Percentiles rank a stretch among this genome's conserved stretches.
phyloP scores from a whole-genome alignment of 164 flowering plant genomes.

The Vitis riparia region DNA sequence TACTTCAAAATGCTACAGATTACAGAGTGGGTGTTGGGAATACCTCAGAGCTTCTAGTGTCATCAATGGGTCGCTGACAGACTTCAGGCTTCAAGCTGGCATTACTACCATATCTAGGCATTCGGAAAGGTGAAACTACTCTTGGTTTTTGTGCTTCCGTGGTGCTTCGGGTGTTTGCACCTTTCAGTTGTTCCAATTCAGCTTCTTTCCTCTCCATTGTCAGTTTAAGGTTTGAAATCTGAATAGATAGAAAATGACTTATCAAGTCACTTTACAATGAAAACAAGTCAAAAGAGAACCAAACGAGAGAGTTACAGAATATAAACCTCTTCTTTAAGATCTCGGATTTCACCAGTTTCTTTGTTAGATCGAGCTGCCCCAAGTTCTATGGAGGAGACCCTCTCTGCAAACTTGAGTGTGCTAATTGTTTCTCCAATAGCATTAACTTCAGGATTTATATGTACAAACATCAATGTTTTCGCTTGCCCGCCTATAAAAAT shows the following conservation, averaged over 20 bases:
- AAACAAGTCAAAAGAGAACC: neutral
- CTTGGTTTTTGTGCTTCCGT: conserved; percentile 40
- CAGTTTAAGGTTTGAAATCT: conserved; percentile 67
- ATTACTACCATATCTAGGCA: conserved; percentile 41
- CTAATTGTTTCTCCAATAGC: conserved; percentile 88
- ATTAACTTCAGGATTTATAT: conserved; percentile 76
- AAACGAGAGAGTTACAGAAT: neutral
- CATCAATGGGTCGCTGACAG: conserved; percentile 36
- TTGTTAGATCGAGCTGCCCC: conserved; percentile 88
- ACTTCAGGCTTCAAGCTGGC: conserved; percentile 45
- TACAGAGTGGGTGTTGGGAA: neutral
- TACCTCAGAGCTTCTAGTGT: conserved; percentile 59
- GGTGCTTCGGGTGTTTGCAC: conserved; percentile 23
- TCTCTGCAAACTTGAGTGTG: conserved; percentile 91
- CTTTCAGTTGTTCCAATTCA: conserved; percentile 62
- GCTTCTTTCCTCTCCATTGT: conserved; percentile 70
- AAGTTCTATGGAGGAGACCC: conserved; percentile 81
- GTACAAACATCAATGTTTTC: conserved; percentile 94
- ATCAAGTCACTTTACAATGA: neutral
- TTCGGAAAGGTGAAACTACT: conserved; percentile 57
- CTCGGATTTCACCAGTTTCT: conserved; percentile 74
- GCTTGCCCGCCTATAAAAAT: conserved; percentile 79
- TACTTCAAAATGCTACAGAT: neutral
- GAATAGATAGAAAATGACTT: conserved; percentile 2
- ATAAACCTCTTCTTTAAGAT: conserved; percentile 80